Evolutionary conservation across 257 asterid genomes (phyloP), one percentile per base, ranked within the genome.

Genomic region (Fraxinus quadrangulata): DNA sequence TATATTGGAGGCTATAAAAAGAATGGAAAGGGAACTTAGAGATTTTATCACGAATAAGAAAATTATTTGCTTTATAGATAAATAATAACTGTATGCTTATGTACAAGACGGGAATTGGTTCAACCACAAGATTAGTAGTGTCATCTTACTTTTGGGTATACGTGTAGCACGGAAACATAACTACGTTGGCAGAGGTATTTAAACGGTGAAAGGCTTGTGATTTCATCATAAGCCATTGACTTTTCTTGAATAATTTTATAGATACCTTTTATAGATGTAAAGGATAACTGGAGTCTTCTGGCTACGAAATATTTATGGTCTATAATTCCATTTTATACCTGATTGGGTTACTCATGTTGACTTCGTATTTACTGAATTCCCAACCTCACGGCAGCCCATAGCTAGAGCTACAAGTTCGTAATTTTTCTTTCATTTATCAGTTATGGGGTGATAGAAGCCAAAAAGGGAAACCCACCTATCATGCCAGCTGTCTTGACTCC

Each of bases 401-500:
- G 47, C 37, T 71, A 63, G 33, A 74, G 70, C 47, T 23, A 33
- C 56, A 30, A 51, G 71, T 42, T 81, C 67, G 67, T 81, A 67
- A 14, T 39, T 26, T 4, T 36, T 68, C 72, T 71, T 73, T 70
- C 82, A 36, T 73, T 42, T 75, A 68, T 76, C 90, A 96, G 96
- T 73, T 86, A 84, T 87, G 89, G 87, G 70, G 90, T 87, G 70
- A 87, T 92, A 71, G 92, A 87, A 90, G 98, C 99, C 82, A 88
- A 75, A 85, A 86, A 83, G 78, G 92, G 93, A n/a, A 93, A 93
- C 79, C 99, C 97, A 34, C 97, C 99, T 31, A 37, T 96, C 71
- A 93, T 93, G 98, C 99, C 99, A 2, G 97, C 97, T 2, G 96
- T 96, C 73, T 75, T 92, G 83, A 96, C 99, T 63, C 99, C 96